These are phyloP conservation scores for Irpex sp. DNA, from an alignment of 1,284 basidiomycete species.

Conservation along the genomic window DNA sequence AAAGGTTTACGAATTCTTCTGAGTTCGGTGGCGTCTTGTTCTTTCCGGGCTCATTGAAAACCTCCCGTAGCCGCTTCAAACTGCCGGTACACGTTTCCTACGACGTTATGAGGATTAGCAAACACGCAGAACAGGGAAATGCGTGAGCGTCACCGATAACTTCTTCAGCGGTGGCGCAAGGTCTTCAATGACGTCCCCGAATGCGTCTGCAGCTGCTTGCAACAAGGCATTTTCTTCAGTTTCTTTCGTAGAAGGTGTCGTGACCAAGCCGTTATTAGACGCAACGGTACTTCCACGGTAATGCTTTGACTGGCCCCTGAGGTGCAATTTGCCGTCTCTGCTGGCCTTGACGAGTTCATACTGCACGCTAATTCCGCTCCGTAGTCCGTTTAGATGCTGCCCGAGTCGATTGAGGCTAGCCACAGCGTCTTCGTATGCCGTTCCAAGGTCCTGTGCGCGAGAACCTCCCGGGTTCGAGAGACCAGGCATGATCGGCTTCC, in stretches of 20 bases:
- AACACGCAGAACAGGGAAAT: conserved; percentile 1
- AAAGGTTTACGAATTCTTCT: conserved; percentile 58
- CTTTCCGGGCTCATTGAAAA: conserved; percentile 42
- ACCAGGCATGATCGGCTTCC: conserved; percentile 23
- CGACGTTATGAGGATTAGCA: neutral
- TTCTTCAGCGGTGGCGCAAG: conserved; percentile 74
- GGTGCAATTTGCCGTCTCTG: conserved; percentile 44
- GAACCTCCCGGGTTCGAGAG: neutral
- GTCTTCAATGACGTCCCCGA: conserved; percentile 79
- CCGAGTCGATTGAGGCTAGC: conserved; percentile 81
- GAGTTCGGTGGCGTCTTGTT: conserved; percentile 32
- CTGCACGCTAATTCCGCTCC: conserved; percentile 79
- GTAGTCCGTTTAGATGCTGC: conserved; percentile 84
- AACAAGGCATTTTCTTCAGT: conserved; percentile 55
- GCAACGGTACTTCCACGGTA: neutral
- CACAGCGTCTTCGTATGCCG: conserved; percentile 81
- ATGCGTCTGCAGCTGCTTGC: conserved; percentile 67
- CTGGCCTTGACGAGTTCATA: conserved; percentile 72
- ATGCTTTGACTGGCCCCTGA: conserved; percentile 24
- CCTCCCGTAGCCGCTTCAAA: conserved; percentile 56
- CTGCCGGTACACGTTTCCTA: conserved; percentile 58
- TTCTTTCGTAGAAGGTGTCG: conserved; percentile 26
- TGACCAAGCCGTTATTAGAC: neutral
- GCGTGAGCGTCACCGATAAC: conserved; percentile 51
- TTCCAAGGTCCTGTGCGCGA: conserved; percentile 19